Evolutionary conservation across 768 basidiomycete genomes (phyloP).

Genomic region (Asterophora parasitica): DNA sequence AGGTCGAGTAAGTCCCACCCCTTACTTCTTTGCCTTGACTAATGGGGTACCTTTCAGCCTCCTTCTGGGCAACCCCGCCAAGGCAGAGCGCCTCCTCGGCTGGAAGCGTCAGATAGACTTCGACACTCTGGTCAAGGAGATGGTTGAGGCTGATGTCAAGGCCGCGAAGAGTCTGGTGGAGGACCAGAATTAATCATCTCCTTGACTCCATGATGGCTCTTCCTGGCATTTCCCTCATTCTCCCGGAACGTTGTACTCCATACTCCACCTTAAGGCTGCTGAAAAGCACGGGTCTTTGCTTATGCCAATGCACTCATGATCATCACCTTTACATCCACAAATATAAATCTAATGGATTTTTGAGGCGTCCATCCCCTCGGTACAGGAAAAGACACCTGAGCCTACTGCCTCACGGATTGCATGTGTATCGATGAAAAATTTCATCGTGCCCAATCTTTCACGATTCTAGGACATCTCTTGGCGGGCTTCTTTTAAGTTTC

Average conservation of each 20-base stretch:
- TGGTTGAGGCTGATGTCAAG: conserved; percentile 81
- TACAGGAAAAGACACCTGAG: too few species aligned
- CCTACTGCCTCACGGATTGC: not conserved
- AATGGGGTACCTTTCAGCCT: conserved; percentile 41
- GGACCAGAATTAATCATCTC: conserved; percentile 63
- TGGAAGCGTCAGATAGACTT: conserved; percentile 90
- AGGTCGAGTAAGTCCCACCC: conserved; percentile 74
- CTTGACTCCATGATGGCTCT: not conserved
- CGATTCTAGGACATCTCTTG: too few species aligned
- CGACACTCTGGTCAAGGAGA: conserved; percentile 82
- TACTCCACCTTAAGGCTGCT: not conserved
- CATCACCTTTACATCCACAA: not conserved
- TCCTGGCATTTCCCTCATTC: not conserved
- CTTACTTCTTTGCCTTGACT: not conserved
- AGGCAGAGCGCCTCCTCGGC: conserved; percentile 83
- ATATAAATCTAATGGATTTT: not conserved
- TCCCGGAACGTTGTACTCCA: too few species aligned
- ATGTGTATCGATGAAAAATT: not conserved
- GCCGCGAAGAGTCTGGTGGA: conserved; percentile 72
- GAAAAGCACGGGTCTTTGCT: not conserved
- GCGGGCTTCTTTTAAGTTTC: not conserved
- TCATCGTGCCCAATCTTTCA: too few species aligned
- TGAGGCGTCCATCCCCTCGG: not conserved
- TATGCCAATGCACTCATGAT: not conserved
- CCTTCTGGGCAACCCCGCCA: conserved; percentile 81